Evolutionary conservation across 768 basidiomycete species (phyloP).

Genomic region (Termitomyces sp.): DNA sequence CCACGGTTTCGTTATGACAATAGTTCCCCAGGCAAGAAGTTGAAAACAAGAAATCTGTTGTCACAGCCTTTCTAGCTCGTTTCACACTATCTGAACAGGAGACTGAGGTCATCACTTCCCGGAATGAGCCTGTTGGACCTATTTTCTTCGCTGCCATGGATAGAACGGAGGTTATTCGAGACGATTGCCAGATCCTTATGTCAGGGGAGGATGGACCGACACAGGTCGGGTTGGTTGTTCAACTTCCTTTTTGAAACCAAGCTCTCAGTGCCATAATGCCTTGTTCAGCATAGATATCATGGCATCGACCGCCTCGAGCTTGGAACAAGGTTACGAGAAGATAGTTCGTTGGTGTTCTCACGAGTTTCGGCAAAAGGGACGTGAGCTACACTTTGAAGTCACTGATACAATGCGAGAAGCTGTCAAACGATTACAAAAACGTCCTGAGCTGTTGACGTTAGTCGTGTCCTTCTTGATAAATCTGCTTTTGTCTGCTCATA

Average conservation of each 20-base stretch:
- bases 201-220: slow-evolving; percentile 79
- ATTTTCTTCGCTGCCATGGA: slow-evolving; percentile 85
- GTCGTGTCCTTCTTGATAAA: slow-evolving; percentile 15
- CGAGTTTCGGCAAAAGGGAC: slow-evolving; percentile 77
- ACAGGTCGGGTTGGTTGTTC: slow-evolving; percentile 57
- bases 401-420: slow-evolving; percentile 61
- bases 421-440: slow-evolving; percentile 63
- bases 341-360: slow-evolving; percentile 80
- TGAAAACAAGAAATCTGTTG: slow-evolving; percentile 67
- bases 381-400: slow-evolving; percentile 72
- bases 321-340: slow-evolving; percentile 90
- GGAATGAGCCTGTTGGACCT: slow-evolving; percentile 70
- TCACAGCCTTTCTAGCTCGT: slow-evolving; percentile 72
- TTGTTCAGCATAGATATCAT: slow-evolving; percentile 78
- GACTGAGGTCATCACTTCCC: slow-evolving; percentile 65
- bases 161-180: slow-evolving; percentile 75
- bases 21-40: slow-evolving; percentile 50
- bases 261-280: background rate
- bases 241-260: background rate
- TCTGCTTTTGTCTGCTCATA: background rate
- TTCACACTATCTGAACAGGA: slow-evolving; percentile 83
- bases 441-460: slow-evolving; percentile 75
- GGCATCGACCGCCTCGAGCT: slow-evolving; percentile 69
- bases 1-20: background rate
- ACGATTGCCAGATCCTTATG: slow-evolving; percentile 84